Evolutionary conservation across 257 asterid species (phyloP).

Genomic region (Sherardia arvensis): DNA sequence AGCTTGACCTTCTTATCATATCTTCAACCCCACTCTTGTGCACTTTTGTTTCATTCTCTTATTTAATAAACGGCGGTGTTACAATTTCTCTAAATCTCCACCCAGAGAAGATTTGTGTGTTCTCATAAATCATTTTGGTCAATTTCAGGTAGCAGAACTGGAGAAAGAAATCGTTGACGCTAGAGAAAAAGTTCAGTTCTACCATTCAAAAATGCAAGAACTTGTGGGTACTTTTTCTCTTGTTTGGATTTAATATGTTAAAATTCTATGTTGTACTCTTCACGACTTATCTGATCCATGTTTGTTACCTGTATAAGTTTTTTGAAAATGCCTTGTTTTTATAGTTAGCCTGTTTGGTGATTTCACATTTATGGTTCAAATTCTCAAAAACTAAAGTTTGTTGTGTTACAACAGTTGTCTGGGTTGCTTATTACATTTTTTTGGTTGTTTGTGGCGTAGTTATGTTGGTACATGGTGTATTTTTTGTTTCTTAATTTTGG

Average conservation of each 20-base stretch:
- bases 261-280: background rate
- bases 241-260: background rate
- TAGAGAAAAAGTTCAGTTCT: conserved; percentile 76
- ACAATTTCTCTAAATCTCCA: background rate
- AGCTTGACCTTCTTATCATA: background rate
- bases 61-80: background rate
- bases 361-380: background rate
- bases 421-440: background rate
- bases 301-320: background rate
- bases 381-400: background rate
- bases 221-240: conserved; percentile 53
- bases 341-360: background rate
- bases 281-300: background rate
- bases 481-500: background rate
- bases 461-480: background rate
- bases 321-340: background rate
- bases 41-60: too few relatives aligned
- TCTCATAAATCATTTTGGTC: conserved; percentile 6
- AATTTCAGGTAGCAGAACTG: conserved; percentile 77
- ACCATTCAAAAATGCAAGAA: conserved; percentile 93
- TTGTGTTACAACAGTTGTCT: background rate
- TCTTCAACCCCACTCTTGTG: background rate
- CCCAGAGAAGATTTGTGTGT: background rate
- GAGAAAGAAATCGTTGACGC: conserved; percentile 93
- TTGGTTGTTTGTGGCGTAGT: background rate